Evolutionary conservation across 768 basidiomycete genomes (phyloP).

Genomic region (Serendipita sp.): DNA sequence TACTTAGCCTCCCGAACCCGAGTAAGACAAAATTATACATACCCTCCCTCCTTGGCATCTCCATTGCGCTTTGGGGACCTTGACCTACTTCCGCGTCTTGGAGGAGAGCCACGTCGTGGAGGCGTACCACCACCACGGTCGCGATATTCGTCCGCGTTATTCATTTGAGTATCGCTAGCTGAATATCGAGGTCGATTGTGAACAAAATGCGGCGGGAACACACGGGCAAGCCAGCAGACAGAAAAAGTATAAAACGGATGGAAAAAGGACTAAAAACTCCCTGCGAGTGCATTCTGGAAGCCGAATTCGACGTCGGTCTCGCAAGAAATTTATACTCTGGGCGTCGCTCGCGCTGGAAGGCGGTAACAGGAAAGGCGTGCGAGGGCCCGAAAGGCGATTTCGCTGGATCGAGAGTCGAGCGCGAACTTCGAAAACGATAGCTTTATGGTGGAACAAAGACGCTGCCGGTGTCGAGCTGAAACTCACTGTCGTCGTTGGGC

Average conservation of each 20-base stretch:
- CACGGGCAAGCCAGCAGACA: background rate
- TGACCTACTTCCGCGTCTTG: conserved; percentile 3
- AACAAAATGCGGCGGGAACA: conserved; percentile 1
- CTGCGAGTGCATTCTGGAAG: background rate
- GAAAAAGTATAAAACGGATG: background rate
- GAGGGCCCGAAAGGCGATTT: conserved; percentile 5
- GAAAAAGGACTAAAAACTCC: background rate
- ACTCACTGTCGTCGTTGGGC: conserved; percentile 7
- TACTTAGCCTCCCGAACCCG: background rate
- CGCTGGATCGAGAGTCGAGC: background rate
- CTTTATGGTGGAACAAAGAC: background rate
- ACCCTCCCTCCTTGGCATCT: conserved; percentile 1
- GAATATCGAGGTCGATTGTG: conserved; percentile 2
- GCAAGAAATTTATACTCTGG: background rate
- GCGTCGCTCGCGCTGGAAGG: background rate
- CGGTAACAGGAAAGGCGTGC: background rate
- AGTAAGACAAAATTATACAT: background rate
- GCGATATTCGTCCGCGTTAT: conserved; percentile 5
- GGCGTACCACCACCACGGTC: background rate
- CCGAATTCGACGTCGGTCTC: background rate
- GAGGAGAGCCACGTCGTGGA: background rate
- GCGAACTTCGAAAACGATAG: background rate
- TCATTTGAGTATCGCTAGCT: conserved; percentile 5
- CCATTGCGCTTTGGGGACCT: conserved; percentile 7
- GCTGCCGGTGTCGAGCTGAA: background rate